Evolutionary conservation across 352 stramenopile genomes (phyloP).

Genomic region (Phytophthora quininea): DNA sequence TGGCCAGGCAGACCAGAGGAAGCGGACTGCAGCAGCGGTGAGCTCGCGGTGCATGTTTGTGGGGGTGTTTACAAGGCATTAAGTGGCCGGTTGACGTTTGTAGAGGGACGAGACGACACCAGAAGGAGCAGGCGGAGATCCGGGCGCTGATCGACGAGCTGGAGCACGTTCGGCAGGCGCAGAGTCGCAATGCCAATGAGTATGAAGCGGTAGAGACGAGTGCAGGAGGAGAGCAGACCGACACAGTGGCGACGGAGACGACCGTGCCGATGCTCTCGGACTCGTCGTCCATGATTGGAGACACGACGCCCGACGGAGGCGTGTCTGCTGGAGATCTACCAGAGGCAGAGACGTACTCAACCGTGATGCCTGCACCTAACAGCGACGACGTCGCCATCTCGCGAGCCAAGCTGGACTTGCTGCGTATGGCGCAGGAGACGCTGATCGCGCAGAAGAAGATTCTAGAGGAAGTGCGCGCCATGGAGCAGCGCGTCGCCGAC

Average conservation of each 20-base stretch:
- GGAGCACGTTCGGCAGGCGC: constrained; percentile 49
- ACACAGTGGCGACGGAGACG: constrained; percentile 18
- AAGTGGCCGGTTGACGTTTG: constrained; percentile 3
- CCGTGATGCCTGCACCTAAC: constrained; percentile 10
- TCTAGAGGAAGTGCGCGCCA: constrained; percentile 57
- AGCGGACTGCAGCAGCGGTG: constrained; percentile 27
- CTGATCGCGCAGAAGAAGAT: constrained; percentile 67
- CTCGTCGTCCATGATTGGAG: constrained; percentile 31
- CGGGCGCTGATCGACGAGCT: constrained; percentile 59
- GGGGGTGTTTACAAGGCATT: not conserved
- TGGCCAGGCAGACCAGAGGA: constrained; percentile 31
- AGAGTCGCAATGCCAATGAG: constrained; percentile 17
- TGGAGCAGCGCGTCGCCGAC: constrained; percentile 46
- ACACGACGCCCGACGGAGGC: constrained; percentile 30
- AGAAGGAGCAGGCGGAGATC: constrained; percentile 66
- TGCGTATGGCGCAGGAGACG: constrained; percentile 62
- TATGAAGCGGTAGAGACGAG: constrained; percentile 29
- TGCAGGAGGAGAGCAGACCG: constrained; percentile 20
- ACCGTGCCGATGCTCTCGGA: constrained; percentile 37
- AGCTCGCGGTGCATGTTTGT: not conserved
- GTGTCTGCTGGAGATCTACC: constrained; percentile 37
- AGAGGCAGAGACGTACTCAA: constrained; percentile 20
- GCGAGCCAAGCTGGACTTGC: constrained; percentile 56
- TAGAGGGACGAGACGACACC: constrained; percentile 28
- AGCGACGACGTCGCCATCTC: constrained; percentile 51